Evolutionary conservation across 176 grass and related monocot species (phyloP), one percentile per base, ranked within the genome.

Genomic region (Eragrostis curvula): DNA sequence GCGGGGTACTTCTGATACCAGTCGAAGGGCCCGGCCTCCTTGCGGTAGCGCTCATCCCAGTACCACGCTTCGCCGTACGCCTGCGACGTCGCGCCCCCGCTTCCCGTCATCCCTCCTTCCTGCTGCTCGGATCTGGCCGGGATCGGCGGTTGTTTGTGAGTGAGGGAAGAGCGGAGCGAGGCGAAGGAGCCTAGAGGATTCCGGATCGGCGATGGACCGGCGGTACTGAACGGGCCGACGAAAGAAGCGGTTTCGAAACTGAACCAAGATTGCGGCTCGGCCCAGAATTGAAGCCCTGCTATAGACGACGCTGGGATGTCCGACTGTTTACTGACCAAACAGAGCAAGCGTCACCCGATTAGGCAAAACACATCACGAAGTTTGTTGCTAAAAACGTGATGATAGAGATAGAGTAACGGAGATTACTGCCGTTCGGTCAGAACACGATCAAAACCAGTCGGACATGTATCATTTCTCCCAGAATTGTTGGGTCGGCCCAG

Each of bases 1-100:
- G 92, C 85, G 28, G 84, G 47, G 79, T 98, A 93, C 78, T 94
- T 94, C 93, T 95, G 96, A 90, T 98, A 98, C 96, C 96, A 98
- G 79, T 93, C 96, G 90, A 95, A 98, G 32, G 92, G 84, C 0
- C 70, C 85, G 41, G 64, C 66, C 82, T 98, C 95, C 69, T 91
- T 90, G 75, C 88, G 68, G 92, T 98, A 98, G 0, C 96, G 86
- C 81, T 95, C 88, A 66, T 98, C 92, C 96, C 96, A 95, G 88
- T 95, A 95, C 79, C 86, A 91, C 36, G 90, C 84, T 87, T 98
- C 92, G 40, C 96, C 96, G 90, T 98, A 98, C 43, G 96, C 84
- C 71, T 95, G 96, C 73, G 86, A 69, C 25, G 84, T 69, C 32
- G 78, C 61, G 15, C n/a, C 67, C 27, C 53, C 85, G 70, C 68